Evolutionary conservation across 441 rosid species (phyloP).

Genomic region (Dalechampia spathulata): DNA sequence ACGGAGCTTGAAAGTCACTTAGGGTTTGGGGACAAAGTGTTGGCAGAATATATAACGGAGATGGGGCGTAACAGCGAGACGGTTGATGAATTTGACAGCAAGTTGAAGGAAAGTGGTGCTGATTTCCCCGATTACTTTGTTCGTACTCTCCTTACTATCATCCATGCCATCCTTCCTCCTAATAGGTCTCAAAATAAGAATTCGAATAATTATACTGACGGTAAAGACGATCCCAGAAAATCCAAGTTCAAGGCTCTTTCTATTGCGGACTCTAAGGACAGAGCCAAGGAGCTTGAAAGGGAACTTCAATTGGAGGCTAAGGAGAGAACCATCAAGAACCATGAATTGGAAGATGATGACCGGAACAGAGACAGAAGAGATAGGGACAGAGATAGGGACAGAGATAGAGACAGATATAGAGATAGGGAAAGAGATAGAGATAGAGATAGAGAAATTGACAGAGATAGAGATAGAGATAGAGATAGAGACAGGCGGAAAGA

Average conservation of each 20-base stretch:
- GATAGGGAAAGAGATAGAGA: constrained; percentile 21
- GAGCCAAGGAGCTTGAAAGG: constrained; percentile 61
- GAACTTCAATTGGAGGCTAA: constrained; percentile 49
- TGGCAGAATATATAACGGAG: constrained; percentile 72
- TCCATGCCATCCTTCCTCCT: constrained; percentile 68
- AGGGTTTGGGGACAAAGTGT: constrained; percentile 55
- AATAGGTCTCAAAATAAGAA: constrained; percentile 31
- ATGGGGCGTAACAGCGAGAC: constrained; percentile 42
- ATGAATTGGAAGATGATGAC: constrained; percentile 22
- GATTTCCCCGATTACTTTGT: constrained; percentile 79
- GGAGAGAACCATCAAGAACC: constrained; percentile 23
- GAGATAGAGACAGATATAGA: constrained; percentile 18
- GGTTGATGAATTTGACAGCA: constrained; percentile 51
- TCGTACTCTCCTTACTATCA: constrained; percentile 46
- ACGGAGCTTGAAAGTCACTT: constrained; percentile 68
- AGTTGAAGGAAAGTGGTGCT: constrained; percentile 53
- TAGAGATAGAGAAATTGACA: background rate
- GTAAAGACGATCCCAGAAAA: constrained; percentile 15
- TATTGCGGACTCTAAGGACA: constrained; percentile 54
- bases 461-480: constrained; percentile 17
- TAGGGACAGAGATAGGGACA: too few species aligned
- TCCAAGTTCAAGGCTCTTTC: constrained; percentile 52
- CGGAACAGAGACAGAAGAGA: constrained; percentile 15
- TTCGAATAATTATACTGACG: constrained; percentile 12
- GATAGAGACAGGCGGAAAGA: background rate